A percentile compares a stretch with the other conserved stretches of the same genome.
phyloP scores from a whole-genome alignment of 805 yeast genomes.

The Saturnispora kantuleensis region DNA sequence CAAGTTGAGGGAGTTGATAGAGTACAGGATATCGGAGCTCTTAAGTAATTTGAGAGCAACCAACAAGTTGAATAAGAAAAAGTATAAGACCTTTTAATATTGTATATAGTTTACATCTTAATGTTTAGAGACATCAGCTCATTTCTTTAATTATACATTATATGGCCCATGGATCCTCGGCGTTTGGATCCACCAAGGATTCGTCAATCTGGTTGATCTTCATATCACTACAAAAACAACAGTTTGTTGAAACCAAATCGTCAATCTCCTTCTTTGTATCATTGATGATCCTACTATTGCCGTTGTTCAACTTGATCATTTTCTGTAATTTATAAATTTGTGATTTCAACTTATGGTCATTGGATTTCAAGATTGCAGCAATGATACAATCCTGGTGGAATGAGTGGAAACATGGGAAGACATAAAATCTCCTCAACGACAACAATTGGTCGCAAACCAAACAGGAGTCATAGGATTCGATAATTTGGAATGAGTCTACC shows the following conservation, averaged over 20 bases:
- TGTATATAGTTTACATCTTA: too few species aligned
- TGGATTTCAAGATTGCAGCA: slow-evolving; percentile 45
- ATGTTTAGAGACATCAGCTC: too few species aligned
- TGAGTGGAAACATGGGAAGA: slow-evolving; percentile 85
- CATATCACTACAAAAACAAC: slow-evolving; percentile 69
- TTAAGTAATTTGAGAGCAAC: slow-evolving; percentile 26
- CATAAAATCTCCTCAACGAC: slow-evolving; percentile 60
- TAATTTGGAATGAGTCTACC: slow-evolving; percentile 43
- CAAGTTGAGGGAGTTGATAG: slow-evolving; percentile 61
- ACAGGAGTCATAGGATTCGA: slow-evolving; percentile 83
- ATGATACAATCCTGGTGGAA: slow-evolving; percentile 87
- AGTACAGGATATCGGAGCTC: slow-evolving; percentile 46
- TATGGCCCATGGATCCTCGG: slow-evolving; percentile 39
- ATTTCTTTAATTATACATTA: slow-evolving; percentile 11
- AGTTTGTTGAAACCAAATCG: slow-evolving; percentile 46
- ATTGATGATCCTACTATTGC: slow-evolving; percentile 22
- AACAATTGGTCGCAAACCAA: slow-evolving; percentile 58
- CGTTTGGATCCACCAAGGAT: slow-evolving; percentile 38
- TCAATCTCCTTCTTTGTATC: slow-evolving; percentile 43
- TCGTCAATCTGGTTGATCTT: slow-evolving; percentile 63
- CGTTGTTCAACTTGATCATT: slow-evolving; percentile 30
- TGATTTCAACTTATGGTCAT: slow-evolving; percentile 58
- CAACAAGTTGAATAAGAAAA: slow-evolving; percentile 10
- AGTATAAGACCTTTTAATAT: slow-evolving; percentile 14
- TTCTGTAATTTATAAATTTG: slow-evolving; percentile 46